These are phyloP conservation scores for Aspergillus glaucus DNA, from an alignment of 2,329 filamentous ascomycete species.

Conservation along the genomic window DNA sequence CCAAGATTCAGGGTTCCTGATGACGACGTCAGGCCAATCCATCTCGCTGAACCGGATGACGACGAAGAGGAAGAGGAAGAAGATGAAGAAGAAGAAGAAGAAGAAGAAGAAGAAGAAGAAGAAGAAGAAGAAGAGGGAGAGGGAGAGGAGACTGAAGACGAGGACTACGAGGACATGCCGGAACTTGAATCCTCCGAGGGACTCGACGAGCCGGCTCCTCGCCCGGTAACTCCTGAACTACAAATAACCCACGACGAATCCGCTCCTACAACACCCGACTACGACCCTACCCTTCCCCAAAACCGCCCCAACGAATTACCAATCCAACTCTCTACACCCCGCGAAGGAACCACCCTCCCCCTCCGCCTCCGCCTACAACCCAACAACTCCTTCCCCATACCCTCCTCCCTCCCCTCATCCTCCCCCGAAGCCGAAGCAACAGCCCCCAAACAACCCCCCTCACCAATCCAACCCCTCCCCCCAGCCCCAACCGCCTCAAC, in stretches of 20 bases:
- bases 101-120: slow-evolving; percentile 7
- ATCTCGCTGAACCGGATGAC: slow-evolving; percentile 17
- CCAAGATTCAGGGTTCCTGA: slow-evolving; percentile 14
- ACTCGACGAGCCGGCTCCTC: background rate
- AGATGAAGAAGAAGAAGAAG: slow-evolving; percentile 4
- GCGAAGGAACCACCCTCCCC: slow-evolving; percentile 18
- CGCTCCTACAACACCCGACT: slow-evolving; percentile 5
- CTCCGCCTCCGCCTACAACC: slow-evolving; percentile 35
- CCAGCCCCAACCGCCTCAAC: slow-evolving; percentile 13
- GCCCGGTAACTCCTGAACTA: slow-evolving; percentile 1
- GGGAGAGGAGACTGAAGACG: background rate
- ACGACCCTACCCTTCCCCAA: slow-evolving; percentile 43
- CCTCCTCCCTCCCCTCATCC: slow-evolving; percentile 23
- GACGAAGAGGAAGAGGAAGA: slow-evolving; percentile 9
- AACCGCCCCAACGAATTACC: slow-evolving; percentile 36
- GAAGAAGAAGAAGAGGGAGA: background rate
- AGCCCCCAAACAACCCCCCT: slow-evolving; percentile 27
- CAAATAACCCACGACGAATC: slow-evolving; percentile 4
- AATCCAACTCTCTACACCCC: slow-evolving; percentile 8
- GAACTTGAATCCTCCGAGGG: background rate
- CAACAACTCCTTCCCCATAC: slow-evolving; percentile 25
- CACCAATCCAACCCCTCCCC: slow-evolving; percentile 28
- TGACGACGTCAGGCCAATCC: slow-evolving; percentile 13
- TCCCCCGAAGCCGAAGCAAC: slow-evolving; percentile 29
- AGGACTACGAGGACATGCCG: background rate